Conservation (phyloP, 2,329 filamentous ascomycete species). For the Xylaria multiplex region DNA sequence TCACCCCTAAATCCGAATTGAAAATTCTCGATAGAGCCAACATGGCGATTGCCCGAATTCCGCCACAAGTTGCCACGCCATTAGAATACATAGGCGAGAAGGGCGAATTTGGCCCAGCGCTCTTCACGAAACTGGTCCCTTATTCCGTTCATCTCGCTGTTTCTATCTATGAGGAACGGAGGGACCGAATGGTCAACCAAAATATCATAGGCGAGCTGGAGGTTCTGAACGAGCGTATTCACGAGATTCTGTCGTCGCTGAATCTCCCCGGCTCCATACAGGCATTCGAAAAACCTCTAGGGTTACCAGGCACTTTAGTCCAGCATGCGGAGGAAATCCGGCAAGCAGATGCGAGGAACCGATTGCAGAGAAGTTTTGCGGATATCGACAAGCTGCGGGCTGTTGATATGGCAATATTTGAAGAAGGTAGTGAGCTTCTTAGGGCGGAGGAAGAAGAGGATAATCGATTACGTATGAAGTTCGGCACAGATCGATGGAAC, state of each 20-base stretch:
- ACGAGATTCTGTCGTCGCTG: constrained; percentile 81
- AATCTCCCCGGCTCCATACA: constrained; percentile 93
- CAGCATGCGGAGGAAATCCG: constrained; percentile 94
- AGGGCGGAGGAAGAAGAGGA: constrained; percentile 87
- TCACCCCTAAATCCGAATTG: constrained; percentile 89
- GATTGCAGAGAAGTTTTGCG: constrained; percentile 80
- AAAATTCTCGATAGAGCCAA: constrained; percentile 85
- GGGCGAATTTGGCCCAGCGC: constrained; percentile 80
- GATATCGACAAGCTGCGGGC: constrained; percentile 91
- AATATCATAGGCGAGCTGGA: constrained; percentile 88
- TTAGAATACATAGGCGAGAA: constrained; percentile 82
- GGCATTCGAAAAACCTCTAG: constrained; percentile 92
- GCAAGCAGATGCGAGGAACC: constrained; percentile 85
- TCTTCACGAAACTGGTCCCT: constrained; percentile 92
- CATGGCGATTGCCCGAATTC: constrained; percentile 84
- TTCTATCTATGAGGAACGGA: constrained; percentile 91
- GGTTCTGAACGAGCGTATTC: constrained; percentile 79
- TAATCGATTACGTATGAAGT: constrained; percentile 75
- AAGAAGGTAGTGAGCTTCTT: constrained; percentile 83
- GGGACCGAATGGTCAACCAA: constrained; percentile 90
- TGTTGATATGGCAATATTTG: constrained; percentile 79
- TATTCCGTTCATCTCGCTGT: constrained; percentile 96
- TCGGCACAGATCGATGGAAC: constrained; percentile 87
- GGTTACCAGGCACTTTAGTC: constrained; percentile 83
- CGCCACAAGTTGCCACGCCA: constrained; percentile 83